Percentiles rank a stretch among this genome's conserved stretches.
Evolutionary conservation across 1,139 yeast genomes (phyloP).

Genomic region (Cylindricascospora bacillispora): DNA sequence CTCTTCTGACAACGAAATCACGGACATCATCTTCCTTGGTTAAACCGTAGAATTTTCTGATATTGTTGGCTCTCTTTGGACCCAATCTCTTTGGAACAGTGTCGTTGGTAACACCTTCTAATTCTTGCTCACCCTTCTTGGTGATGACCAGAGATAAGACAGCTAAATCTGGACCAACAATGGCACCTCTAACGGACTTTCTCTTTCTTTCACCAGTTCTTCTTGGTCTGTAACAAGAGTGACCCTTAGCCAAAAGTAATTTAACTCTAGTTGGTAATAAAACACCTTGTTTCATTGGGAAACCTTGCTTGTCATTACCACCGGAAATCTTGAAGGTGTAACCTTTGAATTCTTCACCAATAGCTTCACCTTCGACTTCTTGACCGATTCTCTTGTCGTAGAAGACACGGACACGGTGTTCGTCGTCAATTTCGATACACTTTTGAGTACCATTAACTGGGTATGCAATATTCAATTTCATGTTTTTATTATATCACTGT

Average conservation of each 20-base stretch:
- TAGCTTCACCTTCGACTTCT: constrained; percentile 97
- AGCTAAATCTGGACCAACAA: constrained; percentile 94
- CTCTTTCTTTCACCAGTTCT: constrained; percentile 99
- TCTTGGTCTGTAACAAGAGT: constrained; percentile 99
- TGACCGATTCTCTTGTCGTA: constrained; percentile 99
- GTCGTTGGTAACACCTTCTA: constrained; percentile 89
- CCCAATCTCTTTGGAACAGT: constrained; percentile 98
- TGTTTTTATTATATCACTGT: too few relatives aligned
- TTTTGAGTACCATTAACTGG: constrained; percentile 99
- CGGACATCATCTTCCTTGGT: constrained; percentile 94
- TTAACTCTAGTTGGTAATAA: constrained; percentile 99
- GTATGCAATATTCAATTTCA: constrained; percentile 99
- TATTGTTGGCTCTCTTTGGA: constrained; percentile 99
- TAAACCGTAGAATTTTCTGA: constrained; percentile 97
- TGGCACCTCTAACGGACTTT: constrained; percentile 99
- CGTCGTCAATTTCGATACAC: constrained; percentile 95
- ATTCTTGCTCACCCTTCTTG: constrained; percentile 95
- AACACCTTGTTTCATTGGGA: constrained; percentile 99
- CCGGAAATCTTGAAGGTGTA: constrained; percentile 98
- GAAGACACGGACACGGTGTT: constrained; percentile 96
- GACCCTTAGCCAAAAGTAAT: constrained; percentile 85
- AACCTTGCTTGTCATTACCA: constrained; percentile 99
- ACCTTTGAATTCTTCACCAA: constrained; percentile 99
- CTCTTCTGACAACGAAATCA: constrained; percentile 97
- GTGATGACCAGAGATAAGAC: constrained; percentile 86